phyloP scores from a whole-genome alignment of 2,329 filamentous ascomycete species.

The Westerdykella aurantiaca region DNA sequence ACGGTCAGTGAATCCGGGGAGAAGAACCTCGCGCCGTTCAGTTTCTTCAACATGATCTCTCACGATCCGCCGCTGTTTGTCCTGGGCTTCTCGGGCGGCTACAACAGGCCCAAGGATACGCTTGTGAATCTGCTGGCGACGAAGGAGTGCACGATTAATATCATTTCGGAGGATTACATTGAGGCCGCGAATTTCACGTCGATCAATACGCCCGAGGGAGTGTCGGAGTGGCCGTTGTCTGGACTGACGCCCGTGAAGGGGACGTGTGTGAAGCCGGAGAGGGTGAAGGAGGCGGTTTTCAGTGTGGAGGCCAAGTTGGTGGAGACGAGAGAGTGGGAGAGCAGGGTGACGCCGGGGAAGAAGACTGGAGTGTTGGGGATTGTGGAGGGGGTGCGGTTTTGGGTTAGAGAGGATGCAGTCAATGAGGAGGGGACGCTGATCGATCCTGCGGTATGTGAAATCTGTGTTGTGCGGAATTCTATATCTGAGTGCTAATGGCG shows the following conservation, averaged over 20 bases:
- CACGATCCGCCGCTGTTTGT: slow-evolving; percentile 84
- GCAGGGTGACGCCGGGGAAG: slow-evolving; percentile 61
- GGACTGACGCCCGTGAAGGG: slow-evolving; percentile 67
- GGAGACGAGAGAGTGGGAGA: slow-evolving; percentile 70
- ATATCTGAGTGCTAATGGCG: slow-evolving; percentile 6
- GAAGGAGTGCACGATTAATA: slow-evolving; percentile 72
- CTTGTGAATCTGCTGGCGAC: slow-evolving; percentile 67
- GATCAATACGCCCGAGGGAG: slow-evolving; percentile 71
- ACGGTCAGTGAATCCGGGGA: slow-evolving; percentile 57
- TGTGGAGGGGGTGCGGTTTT: slow-evolving; percentile 80
- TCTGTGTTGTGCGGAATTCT: background rate
- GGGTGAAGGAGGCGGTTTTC: slow-evolving; percentile 79
- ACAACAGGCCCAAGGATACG: slow-evolving; percentile 67
- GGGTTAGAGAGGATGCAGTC: slow-evolving; percentile 82
- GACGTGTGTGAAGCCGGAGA: slow-evolving; percentile 59
- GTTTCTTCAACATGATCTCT: slow-evolving; percentile 76
- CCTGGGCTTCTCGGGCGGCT: slow-evolving; percentile 54
- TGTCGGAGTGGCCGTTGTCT: slow-evolving; percentile 72
- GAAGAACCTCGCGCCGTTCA: slow-evolving; percentile 81
- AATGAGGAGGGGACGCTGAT: slow-evolving; percentile 70
- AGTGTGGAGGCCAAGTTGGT: slow-evolving; percentile 75
- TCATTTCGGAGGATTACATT: slow-evolving; percentile 76
- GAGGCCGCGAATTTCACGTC: slow-evolving; percentile 82
- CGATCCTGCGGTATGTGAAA: slow-evolving; percentile 57
- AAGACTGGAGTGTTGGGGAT: slow-evolving; percentile 70